These are phyloP conservation scores for Ampelomyces quisqualis DNA, from an alignment of 2,329 filamentous ascomycete genomes.

Conservation along the genomic window DNA sequence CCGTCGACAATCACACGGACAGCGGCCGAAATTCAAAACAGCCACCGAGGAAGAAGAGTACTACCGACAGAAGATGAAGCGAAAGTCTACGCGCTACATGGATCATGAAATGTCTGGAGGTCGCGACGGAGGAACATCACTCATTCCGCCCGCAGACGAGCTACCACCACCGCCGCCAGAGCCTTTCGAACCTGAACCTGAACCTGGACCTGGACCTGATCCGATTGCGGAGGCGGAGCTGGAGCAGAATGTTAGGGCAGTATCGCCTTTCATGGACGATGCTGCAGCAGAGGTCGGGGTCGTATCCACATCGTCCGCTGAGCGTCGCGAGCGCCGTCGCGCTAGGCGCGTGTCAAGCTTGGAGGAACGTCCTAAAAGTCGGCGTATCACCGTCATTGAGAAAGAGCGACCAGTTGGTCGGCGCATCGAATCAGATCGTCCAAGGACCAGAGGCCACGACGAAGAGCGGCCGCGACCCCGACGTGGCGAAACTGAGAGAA, in stretches of 20 bases:
- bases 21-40: slow-evolving; percentile 28
- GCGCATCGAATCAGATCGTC: slow-evolving; percentile 32
- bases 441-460: slow-evolving; percentile 23
- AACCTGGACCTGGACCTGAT: slow-evolving; percentile 16
- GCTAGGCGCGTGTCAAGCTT: slow-evolving; percentile 28
- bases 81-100: slow-evolving; percentile 24
- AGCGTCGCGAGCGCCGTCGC: slow-evolving; percentile 30
- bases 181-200: slow-evolving; percentile 21
- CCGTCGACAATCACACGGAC: slow-evolving; percentile 29
- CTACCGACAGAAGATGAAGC: slow-evolving; percentile 33
- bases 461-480: slow-evolving; percentile 27
- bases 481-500: slow-evolving; percentile 28
- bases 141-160: slow-evolving; percentile 18
- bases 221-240: slow-evolving; percentile 11
- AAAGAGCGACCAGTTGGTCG: slow-evolving; percentile 33
- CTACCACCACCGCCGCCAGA: slow-evolving; percentile 20
- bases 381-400: slow-evolving; percentile 35
- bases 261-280: slow-evolving; percentile 23
- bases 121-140: slow-evolving; percentile 27
- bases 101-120: slow-evolving; percentile 34
- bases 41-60: slow-evolving; percentile 39
- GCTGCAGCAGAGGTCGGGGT: slow-evolving; percentile 28
- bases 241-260: slow-evolving; percentile 7
- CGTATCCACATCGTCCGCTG: slow-evolving; percentile 31
- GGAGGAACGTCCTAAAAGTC: slow-evolving; percentile 34